Evolutionary conservation across 1,284 basidiomycete species (phyloP).

Genomic region (Somion occarium): DNA sequence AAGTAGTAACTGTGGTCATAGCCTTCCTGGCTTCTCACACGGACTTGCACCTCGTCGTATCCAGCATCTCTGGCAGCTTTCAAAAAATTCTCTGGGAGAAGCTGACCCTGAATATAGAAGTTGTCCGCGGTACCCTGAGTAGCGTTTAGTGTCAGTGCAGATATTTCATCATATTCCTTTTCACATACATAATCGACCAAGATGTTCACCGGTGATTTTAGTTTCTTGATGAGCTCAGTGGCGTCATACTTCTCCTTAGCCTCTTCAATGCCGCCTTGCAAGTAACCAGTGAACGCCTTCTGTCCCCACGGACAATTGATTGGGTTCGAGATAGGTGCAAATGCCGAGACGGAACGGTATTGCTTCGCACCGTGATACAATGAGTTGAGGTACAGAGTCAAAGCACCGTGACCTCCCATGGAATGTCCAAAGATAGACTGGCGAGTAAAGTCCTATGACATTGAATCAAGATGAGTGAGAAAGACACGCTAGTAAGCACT

Average conservation of each 20-base stretch:
- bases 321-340: slow-evolving; percentile 91
- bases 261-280: slow-evolving; percentile 74
- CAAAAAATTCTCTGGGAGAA: slow-evolving; percentile 87
- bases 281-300: slow-evolving; percentile 91
- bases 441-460: slow-evolving; percentile 56
- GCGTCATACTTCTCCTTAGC: slow-evolving; percentile 80
- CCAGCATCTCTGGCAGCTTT: slow-evolving; percentile 72
- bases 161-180: slow-evolving; percentile 1
- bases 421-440: slow-evolving; percentile 85
- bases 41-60: slow-evolving; percentile 72
- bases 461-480: too few species aligned
- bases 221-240: slow-evolving; percentile 71
- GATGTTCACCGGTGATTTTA: slow-evolving; percentile 69
- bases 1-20: slow-evolving; percentile 96
- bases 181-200: slow-evolving; percentile 76
- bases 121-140: slow-evolving; percentile 80
- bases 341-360: slow-evolving; percentile 90
- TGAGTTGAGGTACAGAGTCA: slow-evolving; percentile 85
- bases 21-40: slow-evolving; percentile 78
- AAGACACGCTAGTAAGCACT: not conserved
- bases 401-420: slow-evolving; percentile 93
- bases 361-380: slow-evolving; percentile 38
- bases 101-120: slow-evolving; percentile 83
- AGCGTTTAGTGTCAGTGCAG: too few species aligned
- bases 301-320: slow-evolving; percentile 86